Evolutionary conservation across 495 filamentous ascomycete species (phyloP), one percentile per base, ranked within the genome.

Genomic region (Immersiella caudata): DNA sequence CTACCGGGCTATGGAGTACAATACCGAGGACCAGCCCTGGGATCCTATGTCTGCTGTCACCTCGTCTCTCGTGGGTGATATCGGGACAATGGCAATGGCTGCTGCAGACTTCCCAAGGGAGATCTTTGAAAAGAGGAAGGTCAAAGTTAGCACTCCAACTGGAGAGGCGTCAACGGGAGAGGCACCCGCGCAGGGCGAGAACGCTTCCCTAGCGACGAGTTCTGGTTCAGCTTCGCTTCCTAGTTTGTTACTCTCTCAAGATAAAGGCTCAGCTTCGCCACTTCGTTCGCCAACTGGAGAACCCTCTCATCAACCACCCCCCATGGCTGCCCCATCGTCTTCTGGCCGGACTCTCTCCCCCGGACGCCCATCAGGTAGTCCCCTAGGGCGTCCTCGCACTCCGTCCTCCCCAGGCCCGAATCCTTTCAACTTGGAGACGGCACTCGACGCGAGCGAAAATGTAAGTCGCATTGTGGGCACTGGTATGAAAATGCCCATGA

Each of bases 61-160:
- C 0, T 86, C 88, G 20, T 90, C 92, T 0, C 75, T 97, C 2
- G 79, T 94, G 16, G 92, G 92, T 6, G 91, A 92, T 8, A 80
- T 92, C 40, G 83, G 87, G 18, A 89, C 83, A 66, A 85, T 98
- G 58, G 84, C 90, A 72, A 91, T 94, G 84, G 93, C 92, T 0
- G 80, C 94, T 33, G 91, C 90, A 5, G 93, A 96, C 69, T 86
- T 97, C 24, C 94, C 94, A 0, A 81, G 85, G 16, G 90, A 90
- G 18, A 85, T 96, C 20, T 88, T 92, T 67, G 67, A 70, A 25
- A 70, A 70, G 33, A 85, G 40, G 11, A 46, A 46, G 40, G 11
- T 12, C 2, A 46, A 46, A 12, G 40, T 12, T 46, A 46, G 16
- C 40, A 18, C 40, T 18, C 9, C 11, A 12, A 46, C 57, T 36